phyloP scores from a whole-genome alignment of 2,329 filamentous ascomycete species.

The Fusarium oxysporum region DNA sequence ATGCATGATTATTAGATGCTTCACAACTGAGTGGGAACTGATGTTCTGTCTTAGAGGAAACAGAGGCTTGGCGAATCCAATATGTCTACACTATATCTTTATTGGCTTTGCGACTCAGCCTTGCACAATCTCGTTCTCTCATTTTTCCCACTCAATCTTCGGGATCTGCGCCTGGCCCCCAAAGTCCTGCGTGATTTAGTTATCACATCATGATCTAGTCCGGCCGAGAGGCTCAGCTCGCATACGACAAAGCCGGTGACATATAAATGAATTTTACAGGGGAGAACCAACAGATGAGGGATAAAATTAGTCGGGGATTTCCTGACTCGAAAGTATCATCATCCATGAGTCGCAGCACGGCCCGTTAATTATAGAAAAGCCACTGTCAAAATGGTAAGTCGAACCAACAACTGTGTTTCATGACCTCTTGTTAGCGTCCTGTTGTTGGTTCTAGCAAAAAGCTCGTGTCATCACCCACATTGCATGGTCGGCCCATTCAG shows the following conservation, averaged over 20 bases:
- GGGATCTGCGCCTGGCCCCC: background rate
- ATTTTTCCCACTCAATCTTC: too few species aligned
- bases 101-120: too few species aligned
- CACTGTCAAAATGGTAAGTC: background rate
- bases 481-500: fast-evolving
- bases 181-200: background rate
- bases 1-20: too few species aligned
- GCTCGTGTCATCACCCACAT: background rate
- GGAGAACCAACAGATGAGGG: background rate
- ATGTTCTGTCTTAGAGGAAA: too few species aligned
- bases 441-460: background rate
- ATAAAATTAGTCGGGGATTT: background rate
- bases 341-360: background rate
- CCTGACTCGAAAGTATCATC: background rate
- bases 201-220: background rate
- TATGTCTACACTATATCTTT: too few species aligned
- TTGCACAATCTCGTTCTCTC: too few species aligned
- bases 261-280: background rate
- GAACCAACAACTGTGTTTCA: background rate
- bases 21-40: too few species aligned
- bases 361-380: background rate
- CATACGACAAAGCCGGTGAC: background rate
- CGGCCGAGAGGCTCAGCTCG: background rate
- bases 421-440: background rate
- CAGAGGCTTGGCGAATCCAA: too few species aligned